Base-by-base conservation (phyloP, 495 filamentous ascomycete genomes). In the Glarea lozoyensis region DNA sequence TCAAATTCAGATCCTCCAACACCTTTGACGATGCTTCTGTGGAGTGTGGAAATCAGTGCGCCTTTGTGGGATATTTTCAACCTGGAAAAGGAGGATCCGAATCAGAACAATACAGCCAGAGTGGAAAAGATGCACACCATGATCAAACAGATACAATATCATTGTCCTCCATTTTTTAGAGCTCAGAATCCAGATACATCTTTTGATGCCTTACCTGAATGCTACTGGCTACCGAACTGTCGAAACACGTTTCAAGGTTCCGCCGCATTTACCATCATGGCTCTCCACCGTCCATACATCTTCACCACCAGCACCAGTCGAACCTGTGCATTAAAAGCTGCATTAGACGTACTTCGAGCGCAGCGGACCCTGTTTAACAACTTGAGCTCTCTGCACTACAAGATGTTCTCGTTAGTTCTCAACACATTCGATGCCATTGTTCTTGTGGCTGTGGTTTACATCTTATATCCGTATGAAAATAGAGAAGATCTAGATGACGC, bases 351-450 rank as follows among this genome's bases (percentile, higher is more conserved):
- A 61, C 57, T 81, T 3, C 60, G 67, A 12, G 67, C 73, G 20
- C 76, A 79, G 50, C 60, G 64, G 33, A 47, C 59, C 42, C 62
- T 72, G 17, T 78, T 77, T 33, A 55, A 64, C 39, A 50, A 60
- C 37, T 56, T 75, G 40, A 64, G 60, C 44, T 65, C 65, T 31
- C 63, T 68, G 18, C 66, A 75, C 39, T 73, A 76, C 51, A 76
- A 71, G 43, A 71, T 75, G 57, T 72, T 69, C 49, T 61, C 66
- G 13, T 55, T 72, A 7, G 73, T 79, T 42, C 72, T 75, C 24
- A 70, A 69, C 34, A 78, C 73, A 1, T 81, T 81, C 44, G 78
- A 81, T 55, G 76, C 78, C 15, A 65, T 78, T 41, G 68, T 80
- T 21, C 64, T 81, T 40, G 68, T 79, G 39, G 65, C 75, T 3